Conservation (phyloP, 305 asterid genomes). For the Fraxinus baroniana region DNA sequence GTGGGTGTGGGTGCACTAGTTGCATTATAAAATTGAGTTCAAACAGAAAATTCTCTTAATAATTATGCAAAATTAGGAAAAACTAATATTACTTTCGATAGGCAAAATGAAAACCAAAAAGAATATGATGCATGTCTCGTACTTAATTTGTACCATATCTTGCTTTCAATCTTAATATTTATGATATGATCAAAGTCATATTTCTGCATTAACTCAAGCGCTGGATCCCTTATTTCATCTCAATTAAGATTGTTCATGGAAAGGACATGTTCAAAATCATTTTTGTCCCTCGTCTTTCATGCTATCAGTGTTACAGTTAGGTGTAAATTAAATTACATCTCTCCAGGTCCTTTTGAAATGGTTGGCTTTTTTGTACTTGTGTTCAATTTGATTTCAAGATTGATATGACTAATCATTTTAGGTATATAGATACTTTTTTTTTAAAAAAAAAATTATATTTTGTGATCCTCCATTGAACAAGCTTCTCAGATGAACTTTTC, state of each 20-base stretch:
- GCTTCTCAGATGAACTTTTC: slow-evolving; percentile 12
- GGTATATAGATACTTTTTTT: background rate
- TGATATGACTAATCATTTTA: slow-evolving; percentile 7
- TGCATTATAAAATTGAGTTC: background rate
- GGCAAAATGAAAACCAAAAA: background rate
- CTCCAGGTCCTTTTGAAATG: background rate
- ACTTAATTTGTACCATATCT: background rate
- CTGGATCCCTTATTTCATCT: background rate
- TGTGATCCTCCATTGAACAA: slow-evolving; percentile 6
- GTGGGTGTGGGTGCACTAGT: background rate
- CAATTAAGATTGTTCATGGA: background rate
- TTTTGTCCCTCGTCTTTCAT: background rate
- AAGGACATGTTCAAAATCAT: background rate
- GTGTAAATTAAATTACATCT: background rate
- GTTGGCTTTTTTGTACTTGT: background rate
- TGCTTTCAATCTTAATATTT: background rate
- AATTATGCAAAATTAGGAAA: background rate
- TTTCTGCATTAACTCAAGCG: background rate
- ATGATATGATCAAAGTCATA: background rate
- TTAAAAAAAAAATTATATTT: background rate
- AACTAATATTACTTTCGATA: background rate
- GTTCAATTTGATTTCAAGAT: slow-evolving; percentile 13
- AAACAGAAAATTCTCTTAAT: background rate
- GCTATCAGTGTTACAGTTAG: background rate
- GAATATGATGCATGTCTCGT: background rate